phyloP scores from a whole-genome alignment of 768 basidiomycete species.

The Suillus weaverae region DNA sequence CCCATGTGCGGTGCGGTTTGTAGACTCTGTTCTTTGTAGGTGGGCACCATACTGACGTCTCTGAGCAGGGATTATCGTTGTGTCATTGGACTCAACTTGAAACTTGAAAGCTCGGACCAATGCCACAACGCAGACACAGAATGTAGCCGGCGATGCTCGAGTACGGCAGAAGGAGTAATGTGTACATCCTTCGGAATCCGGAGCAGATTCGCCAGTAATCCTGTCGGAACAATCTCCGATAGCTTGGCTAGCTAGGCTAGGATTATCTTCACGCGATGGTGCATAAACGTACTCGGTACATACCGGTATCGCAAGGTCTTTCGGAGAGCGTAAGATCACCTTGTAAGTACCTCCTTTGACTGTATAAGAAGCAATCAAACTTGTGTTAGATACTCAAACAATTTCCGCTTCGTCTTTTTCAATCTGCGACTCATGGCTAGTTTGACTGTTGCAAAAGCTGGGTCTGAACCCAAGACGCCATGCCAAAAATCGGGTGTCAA shows the following conservation, averaged over 20 bases:
- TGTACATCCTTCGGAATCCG: not conserved
- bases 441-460: not conserved
- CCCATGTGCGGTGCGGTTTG: not conserved
- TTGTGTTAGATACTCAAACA: not conserved
- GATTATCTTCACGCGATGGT: not conserved
- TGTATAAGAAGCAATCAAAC: conserved; percentile 1
- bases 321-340: not conserved
- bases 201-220: not conserved
- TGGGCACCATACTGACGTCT: not conserved
- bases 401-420: not conserved
- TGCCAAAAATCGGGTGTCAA: not conserved
- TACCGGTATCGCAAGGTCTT: not conserved
- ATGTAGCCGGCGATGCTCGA: too few species aligned
- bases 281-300: not conserved
- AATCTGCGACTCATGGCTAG: not conserved
- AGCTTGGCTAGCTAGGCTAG: not conserved
- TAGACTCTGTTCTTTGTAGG: not conserved
- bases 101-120: not conserved
- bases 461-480: not conserved
- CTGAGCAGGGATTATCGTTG: not conserved
- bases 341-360: not conserved
- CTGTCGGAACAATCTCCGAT: not conserved
- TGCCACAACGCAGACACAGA: not conserved
- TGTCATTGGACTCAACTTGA: not conserved
- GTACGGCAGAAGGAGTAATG: not conserved